These are phyloP conservation scores for Fomitopsis pinicola DNA, from an alignment of 1,284 basidiomycete species.

Conservation along the genomic window DNA sequence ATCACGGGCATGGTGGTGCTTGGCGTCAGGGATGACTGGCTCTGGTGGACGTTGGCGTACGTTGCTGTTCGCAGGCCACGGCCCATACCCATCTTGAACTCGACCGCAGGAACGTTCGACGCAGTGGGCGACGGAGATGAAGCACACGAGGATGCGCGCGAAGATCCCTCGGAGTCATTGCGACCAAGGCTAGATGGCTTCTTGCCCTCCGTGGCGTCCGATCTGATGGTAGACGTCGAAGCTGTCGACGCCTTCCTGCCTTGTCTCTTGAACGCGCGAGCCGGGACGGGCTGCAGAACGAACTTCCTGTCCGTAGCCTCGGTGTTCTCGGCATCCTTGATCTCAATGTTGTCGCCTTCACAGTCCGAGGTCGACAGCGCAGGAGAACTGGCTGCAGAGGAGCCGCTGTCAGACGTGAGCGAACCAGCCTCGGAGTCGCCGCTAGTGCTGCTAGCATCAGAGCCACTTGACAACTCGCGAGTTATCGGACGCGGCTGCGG, in stretches of 20 bases:
- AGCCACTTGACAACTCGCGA: conserved; percentile 27
- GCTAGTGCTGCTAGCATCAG: conserved; percentile 38
- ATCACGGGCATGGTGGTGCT: conserved; percentile 43
- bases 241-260: conserved; percentile 32
- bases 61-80: conserved; percentile 9
- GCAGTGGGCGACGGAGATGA: conserved; percentile 13
- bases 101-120: conserved; percentile 2
- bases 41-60: conserved; percentile 8
- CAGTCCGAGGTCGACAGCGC: conserved; percentile 35
- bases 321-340: conserved; percentile 29
- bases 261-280: conserved; percentile 38
- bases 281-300: conserved; percentile 38
- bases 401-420: conserved; percentile 59
- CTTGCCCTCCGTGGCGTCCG: conserved; percentile 19
- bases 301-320: conserved; percentile 30
- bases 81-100: conserved; percentile 11
- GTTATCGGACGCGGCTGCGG: conserved; percentile 21
- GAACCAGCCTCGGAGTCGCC: conserved; percentile 60
- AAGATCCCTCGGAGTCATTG: background rate
- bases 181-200: conserved; percentile 13
- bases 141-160: background rate
- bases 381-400: conserved; percentile 30
- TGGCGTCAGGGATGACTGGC: conserved; percentile 24
- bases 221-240: conserved; percentile 30
- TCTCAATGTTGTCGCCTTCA: conserved; percentile 41